Conservation (phyloP, 1,139 yeast species). For the Hansenula sp. region DNA sequence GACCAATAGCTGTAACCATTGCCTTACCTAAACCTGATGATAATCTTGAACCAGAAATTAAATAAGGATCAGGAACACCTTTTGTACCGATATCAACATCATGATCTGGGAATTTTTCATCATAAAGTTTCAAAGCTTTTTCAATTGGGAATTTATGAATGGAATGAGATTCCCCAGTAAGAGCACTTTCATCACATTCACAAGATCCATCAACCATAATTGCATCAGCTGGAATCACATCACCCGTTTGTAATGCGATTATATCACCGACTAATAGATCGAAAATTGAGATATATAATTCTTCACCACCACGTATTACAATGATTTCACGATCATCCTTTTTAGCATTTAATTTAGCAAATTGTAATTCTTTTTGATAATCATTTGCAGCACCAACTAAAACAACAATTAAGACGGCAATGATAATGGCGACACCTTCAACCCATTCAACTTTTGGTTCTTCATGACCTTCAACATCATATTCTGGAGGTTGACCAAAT, state of each 20-base stretch:
- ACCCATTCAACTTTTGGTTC: constrained; percentile 93
- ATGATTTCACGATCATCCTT: constrained; percentile 82
- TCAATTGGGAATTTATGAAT: constrained; percentile 61
- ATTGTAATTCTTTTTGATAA: constrained; percentile 93
- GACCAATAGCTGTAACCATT: constrained; percentile 87
- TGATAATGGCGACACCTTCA: constrained; percentile 96
- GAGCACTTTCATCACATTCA: constrained; percentile 87
- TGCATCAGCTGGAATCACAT: constrained; percentile 87
- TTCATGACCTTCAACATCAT: constrained; percentile 71
- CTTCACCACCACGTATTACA: constrained; percentile 71
- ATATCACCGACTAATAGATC: constrained; percentile 86
- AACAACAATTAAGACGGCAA: constrained; percentile 88
- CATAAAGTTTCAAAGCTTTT: constrained; percentile 36
- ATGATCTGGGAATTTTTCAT: constrained; percentile 27
- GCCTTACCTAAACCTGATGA: constrained; percentile 86
- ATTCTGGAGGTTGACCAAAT: constrained; percentile 75
- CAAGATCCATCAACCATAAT: constrained; percentile 69
- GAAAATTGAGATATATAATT: constrained; percentile 65
- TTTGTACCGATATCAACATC: constrained; percentile 47
- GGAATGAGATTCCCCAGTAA: constrained; percentile 92
- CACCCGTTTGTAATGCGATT: constrained; percentile 85
- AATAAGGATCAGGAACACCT: constrained; percentile 63
- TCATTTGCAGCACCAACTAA: constrained; percentile 93
- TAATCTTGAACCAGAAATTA: constrained; percentile 89
- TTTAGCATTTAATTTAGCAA: constrained; percentile 78